Evolutionary conservation across 2,329 filamentous ascomycete species (phyloP).

Genomic region (Domatiomyces catenatus): DNA sequence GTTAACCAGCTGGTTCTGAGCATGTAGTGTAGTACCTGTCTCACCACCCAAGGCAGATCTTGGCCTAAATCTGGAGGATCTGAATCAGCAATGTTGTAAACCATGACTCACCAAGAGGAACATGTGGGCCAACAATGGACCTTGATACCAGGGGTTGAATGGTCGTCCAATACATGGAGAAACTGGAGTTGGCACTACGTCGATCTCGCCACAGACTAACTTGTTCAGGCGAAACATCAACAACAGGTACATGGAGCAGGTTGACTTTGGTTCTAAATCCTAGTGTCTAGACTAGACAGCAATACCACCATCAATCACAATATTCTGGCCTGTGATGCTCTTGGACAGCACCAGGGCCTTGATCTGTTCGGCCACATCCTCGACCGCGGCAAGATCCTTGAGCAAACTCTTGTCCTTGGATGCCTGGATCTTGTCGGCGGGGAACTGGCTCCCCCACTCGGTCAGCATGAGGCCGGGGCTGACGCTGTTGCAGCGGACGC

Average conservation of each 20-base stretch:
- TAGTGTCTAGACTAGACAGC: constrained; percentile 9
- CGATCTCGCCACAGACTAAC: no score
- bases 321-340: constrained; percentile 17
- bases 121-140: no score
- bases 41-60: no score
- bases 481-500: constrained; percentile 49
- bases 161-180: no score
- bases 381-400: constrained; percentile 9
- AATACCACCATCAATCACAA: constrained; percentile 17
- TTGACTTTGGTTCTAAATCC: not conserved
- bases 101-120: no score
- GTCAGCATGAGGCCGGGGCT: constrained; percentile 50
- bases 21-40: no score
- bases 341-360: constrained; percentile 12
- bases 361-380: constrained; percentile 21
- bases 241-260: not conserved
- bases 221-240: not conserved
- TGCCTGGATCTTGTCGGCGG: constrained; percentile 15
- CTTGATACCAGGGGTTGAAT: no score
- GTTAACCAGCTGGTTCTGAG: no score
- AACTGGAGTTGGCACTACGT: no score
- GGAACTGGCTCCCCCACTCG: constrained; percentile 38
- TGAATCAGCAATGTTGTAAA: no score
- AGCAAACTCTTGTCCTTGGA: constrained; percentile 13
- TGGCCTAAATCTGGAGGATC: no score